phyloP scores from a whole-genome alignment of 179 eudicot genomes.

The Silene coronaria region DNA sequence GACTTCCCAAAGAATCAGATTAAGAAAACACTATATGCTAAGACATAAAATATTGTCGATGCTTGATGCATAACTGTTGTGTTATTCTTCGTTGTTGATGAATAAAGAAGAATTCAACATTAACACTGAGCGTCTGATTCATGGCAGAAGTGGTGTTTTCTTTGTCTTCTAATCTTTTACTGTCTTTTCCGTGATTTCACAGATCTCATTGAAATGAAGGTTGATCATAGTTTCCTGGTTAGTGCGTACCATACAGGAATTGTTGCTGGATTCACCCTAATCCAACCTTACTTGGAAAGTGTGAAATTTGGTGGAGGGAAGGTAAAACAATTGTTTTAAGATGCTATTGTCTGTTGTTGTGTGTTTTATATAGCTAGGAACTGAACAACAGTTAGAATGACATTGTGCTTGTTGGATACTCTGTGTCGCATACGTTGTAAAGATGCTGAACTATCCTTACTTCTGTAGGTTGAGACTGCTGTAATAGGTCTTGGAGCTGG shows the following conservation, averaged over 20 bases:
- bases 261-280: constrained; percentile 68
- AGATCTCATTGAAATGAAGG: constrained; percentile 38
- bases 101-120: background rate
- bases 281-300: constrained; percentile 52
- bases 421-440: background rate
- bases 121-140: background rate
- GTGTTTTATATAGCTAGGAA: background rate
- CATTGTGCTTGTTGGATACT: background rate
- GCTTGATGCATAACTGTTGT: background rate
- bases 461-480: constrained; percentile 53
- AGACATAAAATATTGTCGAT: background rate
- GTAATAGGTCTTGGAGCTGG: constrained; percentile 99
- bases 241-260: constrained; percentile 87
- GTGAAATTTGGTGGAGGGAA: constrained; percentile 40
- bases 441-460: background rate
- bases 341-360: background rate
- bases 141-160: background rate
- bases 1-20: background rate
- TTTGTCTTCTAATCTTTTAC: background rate
- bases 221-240: constrained; percentile 68
- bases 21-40: background rate
- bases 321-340: constrained; percentile 38
- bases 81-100: background rate
- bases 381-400: background rate
- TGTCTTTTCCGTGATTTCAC: constrained; percentile 19